These are phyloP conservation scores for Paraphoma chrysanthemicola DNA, from an alignment of 2,329 filamentous ascomycete genomes.

Conservation along the genomic window DNA sequence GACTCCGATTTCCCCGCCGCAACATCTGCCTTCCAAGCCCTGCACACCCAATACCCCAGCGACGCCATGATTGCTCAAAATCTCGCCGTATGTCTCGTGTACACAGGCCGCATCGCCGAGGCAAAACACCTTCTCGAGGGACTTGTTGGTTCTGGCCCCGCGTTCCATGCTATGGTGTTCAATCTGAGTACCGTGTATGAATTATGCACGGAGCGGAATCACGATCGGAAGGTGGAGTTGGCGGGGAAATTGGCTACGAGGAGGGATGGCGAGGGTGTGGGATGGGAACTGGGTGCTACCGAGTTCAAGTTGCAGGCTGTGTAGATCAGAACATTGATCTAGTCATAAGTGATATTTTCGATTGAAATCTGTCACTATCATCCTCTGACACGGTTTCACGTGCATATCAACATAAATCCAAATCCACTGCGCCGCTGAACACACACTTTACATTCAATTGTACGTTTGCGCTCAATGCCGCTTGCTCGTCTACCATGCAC, in stretches of 20 bases:
- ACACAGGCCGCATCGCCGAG: conserved; percentile 72
- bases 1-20: conserved; percentile 75
- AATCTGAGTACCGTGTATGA: conserved; percentile 93
- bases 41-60: conserved; percentile 56
- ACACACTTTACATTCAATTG: no score
- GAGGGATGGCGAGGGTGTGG: conserved; percentile 59
- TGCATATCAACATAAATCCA: no score
- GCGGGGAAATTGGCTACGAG: conserved; percentile 72
- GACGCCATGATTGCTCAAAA: conserved; percentile 83
- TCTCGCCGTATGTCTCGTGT: conserved; percentile 81
- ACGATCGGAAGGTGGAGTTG: conserved; percentile 72
- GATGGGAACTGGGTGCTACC: conserved; percentile 74
- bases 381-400: no score
- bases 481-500: no score
- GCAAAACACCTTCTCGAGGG: conserved; percentile 72
- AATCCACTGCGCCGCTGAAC: no score
- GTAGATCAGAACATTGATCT: not conserved
- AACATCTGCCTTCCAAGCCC: conserved; percentile 64
- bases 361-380: not conserved
- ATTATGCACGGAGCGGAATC: conserved; percentile 80
- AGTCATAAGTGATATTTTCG: not conserved
- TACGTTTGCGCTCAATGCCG: no score
- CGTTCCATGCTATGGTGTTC: conserved; percentile 82
- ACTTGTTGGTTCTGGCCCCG: conserved; percentile 63
- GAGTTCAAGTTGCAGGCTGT: conserved; percentile 74